phyloP scores from a whole-genome alignment of 225 moss, liverwort and hornwort genomes.

The Thuidium tamariscinum region DNA sequence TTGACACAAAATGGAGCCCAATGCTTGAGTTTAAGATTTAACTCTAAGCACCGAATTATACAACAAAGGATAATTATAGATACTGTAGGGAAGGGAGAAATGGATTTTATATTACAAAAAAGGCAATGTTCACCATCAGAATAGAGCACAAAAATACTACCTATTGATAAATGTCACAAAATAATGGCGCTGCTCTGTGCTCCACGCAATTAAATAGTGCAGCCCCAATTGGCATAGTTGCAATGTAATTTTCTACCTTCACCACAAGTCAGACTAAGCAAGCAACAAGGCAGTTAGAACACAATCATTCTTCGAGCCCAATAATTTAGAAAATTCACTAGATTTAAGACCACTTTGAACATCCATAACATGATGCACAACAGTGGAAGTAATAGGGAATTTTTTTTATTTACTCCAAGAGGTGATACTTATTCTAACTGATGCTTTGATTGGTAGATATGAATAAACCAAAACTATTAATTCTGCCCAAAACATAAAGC shows the following conservation, averaged over 20 bases:
- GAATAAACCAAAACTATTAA: not conserved
- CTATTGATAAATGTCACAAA: constrained; percentile 9
- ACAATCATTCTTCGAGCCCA: not conserved
- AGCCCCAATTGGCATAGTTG: not conserved
- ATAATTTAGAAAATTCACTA: not conserved
- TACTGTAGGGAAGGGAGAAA: not conserved
- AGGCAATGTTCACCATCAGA: not conserved
- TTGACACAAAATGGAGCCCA: constrained; percentile 15
- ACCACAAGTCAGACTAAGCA: constrained; percentile 11
- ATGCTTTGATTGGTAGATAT: not conserved
- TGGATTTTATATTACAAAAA: not conserved
- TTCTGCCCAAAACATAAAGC: not conserved
- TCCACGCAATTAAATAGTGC: not conserved
- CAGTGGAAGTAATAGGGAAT: not conserved
- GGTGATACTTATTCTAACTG: not conserved
- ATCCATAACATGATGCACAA: no score
- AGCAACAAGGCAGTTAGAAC: not conserved
- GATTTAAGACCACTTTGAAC: not conserved
- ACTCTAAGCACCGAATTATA: not conserved
- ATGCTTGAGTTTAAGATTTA: not conserved
- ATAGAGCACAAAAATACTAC: no score
- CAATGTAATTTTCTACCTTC: constrained; percentile 5
- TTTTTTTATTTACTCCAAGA: not conserved
- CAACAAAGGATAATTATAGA: not conserved
- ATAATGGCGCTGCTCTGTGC: not conserved